Conservation (phyloP, 805 yeast species). For the Ogataea paradorogensis region DNA sequence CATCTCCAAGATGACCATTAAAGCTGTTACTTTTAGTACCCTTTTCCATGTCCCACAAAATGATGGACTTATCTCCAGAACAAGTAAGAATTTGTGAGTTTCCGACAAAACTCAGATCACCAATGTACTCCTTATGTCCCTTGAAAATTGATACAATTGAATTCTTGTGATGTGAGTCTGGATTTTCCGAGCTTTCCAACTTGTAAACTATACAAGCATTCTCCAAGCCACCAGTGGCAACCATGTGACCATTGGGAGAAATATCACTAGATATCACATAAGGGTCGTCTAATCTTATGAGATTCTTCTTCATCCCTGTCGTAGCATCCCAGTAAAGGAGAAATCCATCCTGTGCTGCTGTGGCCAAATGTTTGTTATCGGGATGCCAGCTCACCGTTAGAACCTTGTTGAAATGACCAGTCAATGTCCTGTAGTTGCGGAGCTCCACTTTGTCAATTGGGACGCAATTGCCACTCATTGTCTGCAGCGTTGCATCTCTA, state of each 20-base stretch:
- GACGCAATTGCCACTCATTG: conserved; percentile 26
- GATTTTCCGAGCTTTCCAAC: conserved; percentile 20
- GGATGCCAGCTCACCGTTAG: conserved; percentile 66
- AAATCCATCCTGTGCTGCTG: conserved; percentile 86
- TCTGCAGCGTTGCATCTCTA: conserved; percentile 27
- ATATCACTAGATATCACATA: conserved; percentile 79
- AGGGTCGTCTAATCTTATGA: conserved; percentile 68
- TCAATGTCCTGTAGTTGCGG: conserved; percentile 34
- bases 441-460: conserved; percentile 11
- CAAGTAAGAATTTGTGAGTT: conserved; percentile 59
- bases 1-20: conserved; percentile 71
- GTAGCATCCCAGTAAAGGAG: conserved; percentile 79
- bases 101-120: conserved; percentile 66
- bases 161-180: conserved; percentile 12
- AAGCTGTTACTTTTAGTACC: conserved; percentile 53
- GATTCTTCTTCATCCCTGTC: conserved; percentile 67
- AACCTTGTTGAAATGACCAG: conserved; percentile 74
- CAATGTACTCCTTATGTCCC: conserved; percentile 81
- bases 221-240: conserved; percentile 82
- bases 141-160: conserved; percentile 53
- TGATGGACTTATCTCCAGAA: conserved; percentile 80
- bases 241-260: conserved; percentile 60
- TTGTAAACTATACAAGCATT: conserved; percentile 73
- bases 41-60: conserved; percentile 73
- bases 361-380: conserved; percentile 58